phyloP scores from a whole-genome alignment of 2,329 filamentous ascomycete genomes.

The Scedosporium boydii region DNA sequence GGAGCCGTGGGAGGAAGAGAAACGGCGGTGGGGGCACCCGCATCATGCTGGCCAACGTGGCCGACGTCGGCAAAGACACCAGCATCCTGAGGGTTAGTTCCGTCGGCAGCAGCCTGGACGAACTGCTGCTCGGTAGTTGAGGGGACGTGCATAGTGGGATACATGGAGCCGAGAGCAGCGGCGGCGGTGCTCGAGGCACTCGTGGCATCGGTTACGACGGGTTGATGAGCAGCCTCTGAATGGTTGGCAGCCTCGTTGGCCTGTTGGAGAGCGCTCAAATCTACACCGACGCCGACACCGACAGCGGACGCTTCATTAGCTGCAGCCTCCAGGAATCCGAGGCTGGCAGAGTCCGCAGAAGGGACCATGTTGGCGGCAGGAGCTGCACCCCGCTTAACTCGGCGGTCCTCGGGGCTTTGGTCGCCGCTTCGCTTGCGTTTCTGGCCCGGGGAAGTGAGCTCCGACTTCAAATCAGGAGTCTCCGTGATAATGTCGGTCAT shows the following conservation, averaged over 20 bases:
- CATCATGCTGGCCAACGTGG: conserved; percentile 19
- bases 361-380: conserved; percentile 18
- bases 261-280: conserved; percentile 48
- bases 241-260: conserved; percentile 20
- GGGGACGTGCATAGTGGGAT: conserved; percentile 49
- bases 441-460: conserved; percentile 28
- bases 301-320: conserved; percentile 18
- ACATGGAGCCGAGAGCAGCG: conserved; percentile 47
- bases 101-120: conserved; percentile 33
- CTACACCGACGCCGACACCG: conserved; percentile 30
- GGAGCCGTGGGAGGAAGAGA: conserved; percentile 15
- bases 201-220: conserved; percentile 37
- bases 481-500: conserved; percentile 42
- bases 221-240: conserved; percentile 23
- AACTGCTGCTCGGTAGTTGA: conserved; percentile 51
- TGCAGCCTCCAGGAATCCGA: conserved; percentile 36
- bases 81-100: conserved; percentile 17
- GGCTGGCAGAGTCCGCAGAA: conserved; percentile 8
- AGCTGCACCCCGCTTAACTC: conserved; percentile 38
- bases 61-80: conserved; percentile 1
- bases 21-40: conserved; percentile 23
- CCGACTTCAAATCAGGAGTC: conserved; percentile 35
- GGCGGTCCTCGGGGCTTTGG: conserved; percentile 36
- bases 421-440: conserved; percentile 48
- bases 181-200: conserved; percentile 51